Conservation (phyloP, 2,329 filamentous ascomycete genomes). For the Ophiostoma triangulosporum region DNA sequence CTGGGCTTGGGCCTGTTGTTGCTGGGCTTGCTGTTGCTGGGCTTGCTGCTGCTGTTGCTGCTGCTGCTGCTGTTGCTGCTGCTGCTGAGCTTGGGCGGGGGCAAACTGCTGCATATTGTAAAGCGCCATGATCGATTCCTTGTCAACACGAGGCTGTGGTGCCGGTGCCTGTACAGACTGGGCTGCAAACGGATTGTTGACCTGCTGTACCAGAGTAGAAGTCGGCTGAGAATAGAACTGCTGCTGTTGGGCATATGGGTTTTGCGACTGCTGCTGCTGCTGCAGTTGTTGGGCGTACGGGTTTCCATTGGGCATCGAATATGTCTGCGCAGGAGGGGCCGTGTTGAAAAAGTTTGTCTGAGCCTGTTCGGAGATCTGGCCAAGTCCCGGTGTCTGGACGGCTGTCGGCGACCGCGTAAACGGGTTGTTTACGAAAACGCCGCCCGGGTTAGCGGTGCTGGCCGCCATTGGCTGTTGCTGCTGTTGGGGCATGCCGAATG, state of each 20-base stretch:
- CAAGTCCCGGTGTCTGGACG: conserved; percentile 35
- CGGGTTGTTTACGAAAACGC: conserved; percentile 30
- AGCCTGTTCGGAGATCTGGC: conserved; percentile 39
- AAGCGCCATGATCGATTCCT: conserved; percentile 61
- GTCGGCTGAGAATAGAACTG: conserved; percentile 18
- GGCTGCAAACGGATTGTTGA: conserved; percentile 21
- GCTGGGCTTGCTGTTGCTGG: conserved; percentile 9
- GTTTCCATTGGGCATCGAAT: conserved; percentile 3
- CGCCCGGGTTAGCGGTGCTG: conserved; percentile 23
- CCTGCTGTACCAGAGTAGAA: conserved; percentile 7
- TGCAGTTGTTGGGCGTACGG: conserved; percentile 5
- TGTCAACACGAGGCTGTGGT: conserved; percentile 39
- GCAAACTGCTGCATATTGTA: conserved; percentile 50
- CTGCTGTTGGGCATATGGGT: conserved; percentile 14
- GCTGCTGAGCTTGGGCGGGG: conserved; percentile 23
- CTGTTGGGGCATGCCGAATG: background rate
- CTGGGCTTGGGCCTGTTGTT: background rate
- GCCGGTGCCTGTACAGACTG: conserved; percentile 23
- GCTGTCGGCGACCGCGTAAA: conserved; percentile 34
- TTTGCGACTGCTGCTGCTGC: background rate
- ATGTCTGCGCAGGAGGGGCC: conserved; percentile 7
- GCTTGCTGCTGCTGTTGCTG: conserved; percentile 13
- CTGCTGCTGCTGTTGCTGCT: conserved; percentile 1
- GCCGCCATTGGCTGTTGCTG: conserved; percentile 25
- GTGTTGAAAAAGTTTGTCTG: conserved; percentile 29